phyloP scores from a whole-genome alignment of 768 basidiomycete species.

The Glaciozyma antarctica region DNA sequence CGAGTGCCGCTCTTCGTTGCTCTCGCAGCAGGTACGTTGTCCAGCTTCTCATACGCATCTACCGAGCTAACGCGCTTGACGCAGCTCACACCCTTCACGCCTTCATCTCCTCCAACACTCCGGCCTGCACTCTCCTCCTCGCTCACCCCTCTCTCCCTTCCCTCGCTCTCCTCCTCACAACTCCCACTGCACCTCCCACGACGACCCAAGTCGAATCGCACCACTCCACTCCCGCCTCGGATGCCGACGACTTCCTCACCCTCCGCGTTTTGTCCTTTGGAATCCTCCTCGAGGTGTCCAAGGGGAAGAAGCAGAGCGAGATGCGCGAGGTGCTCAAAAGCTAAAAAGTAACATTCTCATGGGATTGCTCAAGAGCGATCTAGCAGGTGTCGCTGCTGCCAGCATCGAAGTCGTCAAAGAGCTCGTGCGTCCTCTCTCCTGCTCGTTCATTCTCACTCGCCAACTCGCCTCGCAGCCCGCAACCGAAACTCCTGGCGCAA shows the following conservation, averaged over 20 bases:
- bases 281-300: conserved; percentile 14
- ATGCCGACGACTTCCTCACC: conserved; percentile 11
- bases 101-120: conserved; percentile 21
- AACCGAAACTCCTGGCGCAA: conserved; percentile 5
- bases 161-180: conserved; percentile 20
- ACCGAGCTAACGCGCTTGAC: background rate
- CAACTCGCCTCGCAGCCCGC: background rate
- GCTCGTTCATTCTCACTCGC: background rate
- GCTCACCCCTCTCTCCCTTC: conserved; percentile 14
- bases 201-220: background rate
- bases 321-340: conserved; percentile 8
- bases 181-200: background rate
- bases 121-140: conserved; percentile 17
- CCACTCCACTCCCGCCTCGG: background rate
- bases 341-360: conserved; percentile 5
- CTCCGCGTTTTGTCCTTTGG: conserved; percentile 28
- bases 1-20: conserved; percentile 24
- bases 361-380: conserved; percentile 7
- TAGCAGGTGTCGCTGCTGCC: background rate
- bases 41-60: background rate
- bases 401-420: background rate
- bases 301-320: conserved; percentile 11
- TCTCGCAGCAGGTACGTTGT: conserved; percentile 16
- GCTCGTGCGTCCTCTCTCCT: conserved; percentile 9
- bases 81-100: conserved; percentile 28